These are phyloP conservation scores for Botrytis fabae DNA, from an alignment of 2,329 filamentous ascomycete species.

Conservation along the genomic window DNA sequence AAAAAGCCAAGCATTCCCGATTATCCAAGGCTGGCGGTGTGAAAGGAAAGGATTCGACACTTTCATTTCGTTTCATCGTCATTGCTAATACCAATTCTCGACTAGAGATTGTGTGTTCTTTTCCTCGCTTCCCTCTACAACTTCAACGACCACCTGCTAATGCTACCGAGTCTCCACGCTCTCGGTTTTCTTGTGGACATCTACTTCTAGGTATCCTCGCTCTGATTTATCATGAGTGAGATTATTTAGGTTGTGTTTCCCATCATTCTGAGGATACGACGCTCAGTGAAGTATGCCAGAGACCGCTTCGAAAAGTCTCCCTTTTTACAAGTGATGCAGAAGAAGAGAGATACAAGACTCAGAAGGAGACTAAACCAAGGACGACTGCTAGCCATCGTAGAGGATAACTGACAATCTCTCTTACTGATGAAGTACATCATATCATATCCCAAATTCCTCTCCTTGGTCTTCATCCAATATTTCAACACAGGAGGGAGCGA, in stretches of 20 bases:
- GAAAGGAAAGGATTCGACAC: too few species aligned
- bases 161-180: neutral
- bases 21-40: too few species aligned
- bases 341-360: neutral
- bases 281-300: too few species aligned
- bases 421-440: neutral
- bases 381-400: neutral
- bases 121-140: neutral
- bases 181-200: neutral
- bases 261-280: neutral
- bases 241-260: fast-evolving
- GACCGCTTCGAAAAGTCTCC: too few species aligned
- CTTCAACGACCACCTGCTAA: neutral
- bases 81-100: neutral
- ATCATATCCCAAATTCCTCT: neutral
- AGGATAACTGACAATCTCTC: neutral
- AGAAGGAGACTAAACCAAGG: neutral
- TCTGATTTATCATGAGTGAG: neutral
- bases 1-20: too few species aligned
- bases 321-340: too few species aligned
- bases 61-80: neutral
- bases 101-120: neutral
- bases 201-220: neutral
- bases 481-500: neutral
- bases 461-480: neutral